Conservation (phyloP, 306 rosid genomes). For the Albizia julibrissin region DNA sequence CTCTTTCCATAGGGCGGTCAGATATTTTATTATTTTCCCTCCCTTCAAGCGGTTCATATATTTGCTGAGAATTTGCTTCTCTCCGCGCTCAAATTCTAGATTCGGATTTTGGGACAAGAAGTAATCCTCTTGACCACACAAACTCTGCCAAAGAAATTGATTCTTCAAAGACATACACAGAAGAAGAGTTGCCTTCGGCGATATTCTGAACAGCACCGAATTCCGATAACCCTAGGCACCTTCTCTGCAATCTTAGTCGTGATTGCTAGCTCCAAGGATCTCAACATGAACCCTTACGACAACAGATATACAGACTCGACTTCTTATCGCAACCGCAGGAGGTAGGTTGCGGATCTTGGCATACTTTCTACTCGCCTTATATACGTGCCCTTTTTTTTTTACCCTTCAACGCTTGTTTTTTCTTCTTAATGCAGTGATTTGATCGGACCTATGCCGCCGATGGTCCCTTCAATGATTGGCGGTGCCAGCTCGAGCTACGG, state of each 20-base stretch:
- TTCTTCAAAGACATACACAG: background rate
- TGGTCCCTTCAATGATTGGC: slow-evolving; percentile 27
- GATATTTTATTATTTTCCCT: background rate
- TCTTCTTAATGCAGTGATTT: slow-evolving; percentile 51
- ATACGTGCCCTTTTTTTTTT: background rate
- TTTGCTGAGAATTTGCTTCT: background rate
- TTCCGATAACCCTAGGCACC: slow-evolving; percentile 37
- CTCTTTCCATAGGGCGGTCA: background rate
- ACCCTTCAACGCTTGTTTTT: background rate
- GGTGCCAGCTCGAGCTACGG: slow-evolving; percentile 40
- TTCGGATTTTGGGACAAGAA: background rate
- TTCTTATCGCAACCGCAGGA: slow-evolving; percentile 83
- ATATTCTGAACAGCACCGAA: background rate
- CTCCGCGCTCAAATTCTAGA: background rate
- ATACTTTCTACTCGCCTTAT: background rate
- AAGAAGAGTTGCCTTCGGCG: background rate
- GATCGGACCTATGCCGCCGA: slow-evolving; percentile 53
- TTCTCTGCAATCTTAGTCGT: background rate
- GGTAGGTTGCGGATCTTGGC: slow-evolving; percentile 41
- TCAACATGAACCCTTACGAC: slow-evolving; percentile 61
- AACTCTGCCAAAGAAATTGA: background rate
- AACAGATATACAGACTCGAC: slow-evolving; percentile 58
- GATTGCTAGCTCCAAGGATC: background rate
- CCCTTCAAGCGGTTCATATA: background rate
- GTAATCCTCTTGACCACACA: background rate